Percentiles rank a stretch among this genome's conserved stretches.
phyloP scores from a whole-genome alignment of 2,329 filamentous ascomycete species.

The Aspergillus sp. region DNA sequence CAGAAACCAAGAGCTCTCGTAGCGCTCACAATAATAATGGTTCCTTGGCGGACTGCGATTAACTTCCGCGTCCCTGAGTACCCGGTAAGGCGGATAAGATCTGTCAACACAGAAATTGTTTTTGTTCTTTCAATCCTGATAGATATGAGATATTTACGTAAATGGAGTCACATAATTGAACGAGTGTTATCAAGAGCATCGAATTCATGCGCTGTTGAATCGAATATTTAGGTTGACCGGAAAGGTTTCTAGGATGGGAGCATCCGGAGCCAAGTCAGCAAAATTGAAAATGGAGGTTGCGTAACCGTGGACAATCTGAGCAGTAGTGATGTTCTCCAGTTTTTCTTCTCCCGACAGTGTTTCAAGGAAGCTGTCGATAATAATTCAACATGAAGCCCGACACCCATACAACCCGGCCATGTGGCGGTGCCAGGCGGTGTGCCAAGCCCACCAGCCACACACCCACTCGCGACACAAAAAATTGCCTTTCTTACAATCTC shows the following conservation, averaged over 20 bases:
- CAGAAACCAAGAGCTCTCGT: too few relatives aligned
- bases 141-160: conserved; percentile 15
- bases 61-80: background rate
- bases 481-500: conserved; percentile 11
- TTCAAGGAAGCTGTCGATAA: background rate
- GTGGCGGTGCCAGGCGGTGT: conserved; percentile 12
- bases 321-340: too few relatives aligned
- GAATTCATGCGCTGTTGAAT: background rate
- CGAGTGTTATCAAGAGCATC: background rate
- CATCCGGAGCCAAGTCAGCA: background rate
- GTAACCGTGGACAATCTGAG: background rate
- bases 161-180: background rate
- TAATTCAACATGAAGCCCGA: too few relatives aligned
- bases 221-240: background rate
- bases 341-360: background rate
- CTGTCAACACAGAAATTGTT: background rate
- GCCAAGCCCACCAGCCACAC: conserved; percentile 19
- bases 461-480: conserved; percentile 25
- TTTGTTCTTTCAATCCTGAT: background rate
- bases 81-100: background rate
- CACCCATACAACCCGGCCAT: background rate
- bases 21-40: background rate
- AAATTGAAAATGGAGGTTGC: background rate
- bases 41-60: background rate
- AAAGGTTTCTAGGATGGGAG: background rate